Evolutionary conservation across 805 yeast species (phyloP).

Genomic region (Wickerhamiella sergipiensis): DNA sequence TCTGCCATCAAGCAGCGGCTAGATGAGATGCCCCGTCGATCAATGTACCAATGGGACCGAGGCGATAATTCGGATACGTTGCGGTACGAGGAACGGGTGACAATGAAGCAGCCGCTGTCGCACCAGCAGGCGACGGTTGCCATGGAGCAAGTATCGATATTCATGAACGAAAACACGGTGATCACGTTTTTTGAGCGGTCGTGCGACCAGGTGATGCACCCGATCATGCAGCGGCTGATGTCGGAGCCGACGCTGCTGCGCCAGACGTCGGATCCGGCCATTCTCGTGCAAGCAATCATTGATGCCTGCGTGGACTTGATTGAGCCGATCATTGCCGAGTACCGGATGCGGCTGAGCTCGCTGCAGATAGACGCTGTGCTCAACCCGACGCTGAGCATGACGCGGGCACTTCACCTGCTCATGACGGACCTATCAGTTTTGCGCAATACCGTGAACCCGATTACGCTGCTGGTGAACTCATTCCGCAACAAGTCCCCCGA

Average conservation of each 20-base stretch:
- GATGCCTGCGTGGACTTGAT: constrained; percentile 43
- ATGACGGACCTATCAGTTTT: constrained; percentile 38
- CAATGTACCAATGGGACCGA: constrained; percentile 16
- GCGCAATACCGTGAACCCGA: constrained; percentile 34
- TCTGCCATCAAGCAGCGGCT: constrained; percentile 1
- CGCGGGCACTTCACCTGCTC: constrained; percentile 40
- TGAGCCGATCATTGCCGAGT: constrained; percentile 41
- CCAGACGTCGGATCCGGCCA: constrained; percentile 38
- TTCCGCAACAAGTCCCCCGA: constrained; percentile 18
- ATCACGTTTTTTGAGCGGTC: constrained; percentile 46
- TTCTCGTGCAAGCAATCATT: constrained; percentile 39
- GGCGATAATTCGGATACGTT: constrained; percentile 7
- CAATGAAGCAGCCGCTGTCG: background rate
- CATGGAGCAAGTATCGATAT: constrained; percentile 43
- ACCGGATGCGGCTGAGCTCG: constrained; percentile 34
- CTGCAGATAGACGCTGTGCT: constrained; percentile 39
- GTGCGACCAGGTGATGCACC: constrained; percentile 38
- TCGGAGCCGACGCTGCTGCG: constrained; percentile 35
- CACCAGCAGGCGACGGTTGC: constrained; percentile 26
- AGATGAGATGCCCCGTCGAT: constrained; percentile 7
- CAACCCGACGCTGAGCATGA: constrained; percentile 37
- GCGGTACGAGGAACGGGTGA: constrained; percentile 5
- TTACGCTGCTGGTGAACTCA: constrained; percentile 34
- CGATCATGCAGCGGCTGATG: constrained; percentile 35
- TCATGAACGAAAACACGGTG: constrained; percentile 33